Conservation (phyloP, 2,329 filamentous ascomycete genomes). For the Pseudocercospora macadamiae region DNA sequence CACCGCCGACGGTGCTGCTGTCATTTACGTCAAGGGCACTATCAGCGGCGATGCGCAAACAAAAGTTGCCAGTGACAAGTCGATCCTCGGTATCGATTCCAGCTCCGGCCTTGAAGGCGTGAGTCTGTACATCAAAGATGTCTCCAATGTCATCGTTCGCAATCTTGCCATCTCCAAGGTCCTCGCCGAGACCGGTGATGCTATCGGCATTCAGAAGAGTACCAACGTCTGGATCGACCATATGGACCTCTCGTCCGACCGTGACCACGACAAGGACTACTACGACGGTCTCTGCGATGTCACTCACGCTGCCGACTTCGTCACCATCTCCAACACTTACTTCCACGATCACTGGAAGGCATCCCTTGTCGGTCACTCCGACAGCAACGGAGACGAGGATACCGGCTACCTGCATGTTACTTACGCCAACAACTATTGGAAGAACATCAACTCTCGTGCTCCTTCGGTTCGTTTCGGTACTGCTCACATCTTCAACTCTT, state of each 20-base stretch:
- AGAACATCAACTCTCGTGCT: conserved; percentile 65
- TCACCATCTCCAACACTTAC: conserved; percentile 55
- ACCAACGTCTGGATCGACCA: conserved; percentile 68
- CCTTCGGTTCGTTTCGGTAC: conserved; percentile 69
- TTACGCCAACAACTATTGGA: conserved; percentile 68
- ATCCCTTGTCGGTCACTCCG: conserved; percentile 63
- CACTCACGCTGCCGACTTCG: conserved; percentile 65
- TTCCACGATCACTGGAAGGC: conserved; percentile 66
- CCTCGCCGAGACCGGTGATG: conserved; percentile 52
- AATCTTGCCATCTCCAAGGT: conserved; percentile 60
- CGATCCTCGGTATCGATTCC: conserved; percentile 54
- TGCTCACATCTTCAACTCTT: conserved; percentile 63
- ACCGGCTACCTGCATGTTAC: conserved; percentile 65
- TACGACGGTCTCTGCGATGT: conserved; percentile 70
- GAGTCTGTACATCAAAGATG: conserved; percentile 52
- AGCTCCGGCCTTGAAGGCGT: conserved; percentile 48
- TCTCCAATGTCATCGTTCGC: conserved; percentile 59
- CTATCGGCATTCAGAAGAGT: conserved; percentile 53
- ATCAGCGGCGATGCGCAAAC: conserved; percentile 29
- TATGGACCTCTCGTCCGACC: conserved; percentile 64
- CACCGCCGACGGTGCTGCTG: conserved; percentile 38
- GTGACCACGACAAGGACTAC: conserved; percentile 65
- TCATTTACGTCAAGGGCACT: conserved; percentile 52
- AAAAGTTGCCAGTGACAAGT: conserved; percentile 52
- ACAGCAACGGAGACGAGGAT: conserved; percentile 62